Evolutionary conservation across 2,329 filamentous ascomycete species (phyloP).

Genomic region (Chaetomiaceae sp.): DNA sequence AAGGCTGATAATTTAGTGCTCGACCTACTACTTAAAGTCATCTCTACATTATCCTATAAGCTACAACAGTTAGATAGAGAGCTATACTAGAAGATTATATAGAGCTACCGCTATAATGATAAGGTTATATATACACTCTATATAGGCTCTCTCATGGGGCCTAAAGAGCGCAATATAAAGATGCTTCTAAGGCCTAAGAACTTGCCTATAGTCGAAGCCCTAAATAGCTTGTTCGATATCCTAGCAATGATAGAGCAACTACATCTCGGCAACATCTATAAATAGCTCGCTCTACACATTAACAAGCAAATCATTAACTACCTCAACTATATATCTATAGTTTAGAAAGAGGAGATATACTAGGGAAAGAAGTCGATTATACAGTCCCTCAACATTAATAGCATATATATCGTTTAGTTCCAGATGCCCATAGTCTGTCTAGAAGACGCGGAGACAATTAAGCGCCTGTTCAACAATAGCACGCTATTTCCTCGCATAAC

Average conservation of each 20-base stretch:
- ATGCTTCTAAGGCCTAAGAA: slow-evolving; percentile 8
- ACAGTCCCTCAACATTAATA: slow-evolving; percentile 8
- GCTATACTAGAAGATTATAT: slow-evolving; percentile 7
- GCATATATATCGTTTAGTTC: slow-evolving; percentile 12
- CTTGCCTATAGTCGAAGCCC: slow-evolving; percentile 1
- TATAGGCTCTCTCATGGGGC: slow-evolving; percentile 4
- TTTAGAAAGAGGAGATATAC: slow-evolving; percentile 7
- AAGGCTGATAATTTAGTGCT: slow-evolving; percentile 7
- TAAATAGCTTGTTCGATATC: slow-evolving; percentile 2
- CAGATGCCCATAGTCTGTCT: slow-evolving; percentile 9
- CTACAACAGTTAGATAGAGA: slow-evolving; percentile 8
- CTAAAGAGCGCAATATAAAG: slow-evolving; percentile 6
- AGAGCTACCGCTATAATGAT: slow-evolving; percentile 6
- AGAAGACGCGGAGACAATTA: slow-evolving; percentile 9
- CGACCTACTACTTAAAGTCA: slow-evolving; percentile 8
- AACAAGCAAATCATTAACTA: slow-evolving; percentile 7
- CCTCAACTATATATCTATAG: slow-evolving; percentile 5
- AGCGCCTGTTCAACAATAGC: slow-evolving; percentile 10
- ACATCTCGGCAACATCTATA: slow-evolving; percentile 2
- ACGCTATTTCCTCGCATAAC: slow-evolving; percentile 11
- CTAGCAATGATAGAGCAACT: slow-evolving; percentile 6
- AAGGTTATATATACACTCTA: slow-evolving; percentile 6
- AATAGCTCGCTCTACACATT: slow-evolving; percentile 7
- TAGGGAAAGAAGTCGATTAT: slow-evolving; percentile 5
- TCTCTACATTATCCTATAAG: slow-evolving; percentile 5